Percentiles rank a stretch among this genome's conserved stretches.
These are phyloP conservation scores for Leccinellum rugosiceps DNA, from an alignment of 768 basidiomycete species.

Conservation along the genomic window DNA sequence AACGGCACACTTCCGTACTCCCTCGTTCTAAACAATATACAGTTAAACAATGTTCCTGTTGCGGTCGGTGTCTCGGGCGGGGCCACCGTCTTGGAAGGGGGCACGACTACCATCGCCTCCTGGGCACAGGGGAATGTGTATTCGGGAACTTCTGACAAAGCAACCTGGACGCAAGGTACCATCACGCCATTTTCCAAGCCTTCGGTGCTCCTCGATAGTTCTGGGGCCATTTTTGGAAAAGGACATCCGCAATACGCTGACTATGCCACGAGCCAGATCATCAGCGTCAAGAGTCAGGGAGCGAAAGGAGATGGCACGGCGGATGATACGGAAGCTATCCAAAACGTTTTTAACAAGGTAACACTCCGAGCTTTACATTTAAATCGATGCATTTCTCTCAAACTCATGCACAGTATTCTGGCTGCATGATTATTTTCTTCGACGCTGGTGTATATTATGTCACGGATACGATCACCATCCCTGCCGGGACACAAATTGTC, in stretches of 20 bases:
- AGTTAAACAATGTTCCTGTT: slow-evolving; percentile 31
- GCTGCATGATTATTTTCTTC: slow-evolving; percentile 78
- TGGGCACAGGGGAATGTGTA: slow-evolving; percentile 80
- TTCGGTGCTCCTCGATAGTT: slow-evolving; percentile 48
- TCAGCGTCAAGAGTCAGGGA: slow-evolving; percentile 67
- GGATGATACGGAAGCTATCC: slow-evolving; percentile 70
- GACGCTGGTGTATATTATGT: slow-evolving; percentile 59
- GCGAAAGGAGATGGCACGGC: slow-evolving; percentile 72
- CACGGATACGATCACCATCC: slow-evolving; percentile 45
- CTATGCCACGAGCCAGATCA: slow-evolving; percentile 58
- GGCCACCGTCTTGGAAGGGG: slow-evolving; percentile 34
- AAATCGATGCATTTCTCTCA: background rate
- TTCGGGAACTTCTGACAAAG: slow-evolving; percentile 44
- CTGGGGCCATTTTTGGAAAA: slow-evolving; percentile 60
- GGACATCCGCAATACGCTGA: slow-evolving; percentile 62
- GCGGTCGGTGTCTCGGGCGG: slow-evolving; percentile 34
- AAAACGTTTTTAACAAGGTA: slow-evolving; percentile 55
- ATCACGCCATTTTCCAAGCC: slow-evolving; percentile 51
- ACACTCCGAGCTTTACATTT: background rate
- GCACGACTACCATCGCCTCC: slow-evolving; percentile 36
- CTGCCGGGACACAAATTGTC: slow-evolving; percentile 44
- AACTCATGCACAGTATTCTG: slow-evolving; percentile 46
- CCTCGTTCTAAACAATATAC: slow-evolving; percentile 35
- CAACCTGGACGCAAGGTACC: slow-evolving; percentile 47
- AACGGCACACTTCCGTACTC: slow-evolving; percentile 31